Evolutionary conservation across 2,329 filamentous ascomycete species (phyloP), one percentile per base, ranked within the genome.

Genomic region (Apiospora malaysiana): DNA sequence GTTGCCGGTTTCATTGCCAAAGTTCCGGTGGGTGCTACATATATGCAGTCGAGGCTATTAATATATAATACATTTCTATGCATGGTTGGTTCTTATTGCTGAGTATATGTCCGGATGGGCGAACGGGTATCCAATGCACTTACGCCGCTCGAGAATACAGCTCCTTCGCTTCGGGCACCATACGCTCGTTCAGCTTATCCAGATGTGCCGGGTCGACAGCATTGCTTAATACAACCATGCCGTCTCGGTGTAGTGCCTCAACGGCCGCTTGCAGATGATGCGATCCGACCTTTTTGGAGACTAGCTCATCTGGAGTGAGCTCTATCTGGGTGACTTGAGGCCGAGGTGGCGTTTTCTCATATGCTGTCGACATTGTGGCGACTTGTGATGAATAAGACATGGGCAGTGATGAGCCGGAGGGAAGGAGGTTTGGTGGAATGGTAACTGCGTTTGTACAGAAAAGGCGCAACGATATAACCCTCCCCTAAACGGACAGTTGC

Each of bases 221-320:
- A 27, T 76, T 76, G 67, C 80, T 80, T 37, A 83, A 75, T 9
- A 82, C 78, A 1, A 83, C 79, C 27, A 83, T 75, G 1, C 80
- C 80, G 74, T 82, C 80, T 51, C 78, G 78, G 73, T 82, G 79
- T 7, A 82, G 73, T 14, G 76, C 79, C 69, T 79, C 78, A n/a
- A 81, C 75, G 4, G 78, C 79, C n/a, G 76, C 77, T 70, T 79
- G 76, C 23, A 82, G 76, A 63, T 80, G 78, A 21, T 71, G 70
- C 12, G 72, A 74, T 12, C 78, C 77, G 23, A 74, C 42, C 51
- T 47, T 70, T 21, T 69, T 70, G n/a, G 68, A 46, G 46, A 73
- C 73, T 47, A 77, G 69, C 66, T 80, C 79, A 12, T 40, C 32
- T 9, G 18, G 56, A 12, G 56, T 63, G 18, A 63, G 56, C 32